A percentile compares a stretch with the other conserved stretches of the same genome.
Evolutionary conservation across 2,329 filamentous ascomycete genomes (phyloP).

Genomic region (Blumeria graminis): DNA sequence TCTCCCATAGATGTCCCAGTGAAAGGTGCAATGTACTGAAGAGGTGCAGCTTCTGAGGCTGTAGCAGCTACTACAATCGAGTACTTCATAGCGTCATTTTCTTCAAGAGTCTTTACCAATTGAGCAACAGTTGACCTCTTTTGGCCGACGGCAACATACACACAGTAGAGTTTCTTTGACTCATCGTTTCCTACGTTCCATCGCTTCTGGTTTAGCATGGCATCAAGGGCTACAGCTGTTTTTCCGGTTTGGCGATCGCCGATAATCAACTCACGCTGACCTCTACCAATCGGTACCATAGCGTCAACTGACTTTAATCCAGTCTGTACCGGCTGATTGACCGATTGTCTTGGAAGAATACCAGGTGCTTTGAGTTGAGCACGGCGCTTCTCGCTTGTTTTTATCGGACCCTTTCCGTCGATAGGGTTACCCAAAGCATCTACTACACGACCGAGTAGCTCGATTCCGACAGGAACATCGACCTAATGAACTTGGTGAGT

Average conservation of each 20-base stretch:
- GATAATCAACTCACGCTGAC: constrained; percentile 99
- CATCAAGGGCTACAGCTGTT: constrained; percentile 93
- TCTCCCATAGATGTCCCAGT: constrained; percentile 40
- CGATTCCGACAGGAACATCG: constrained; percentile 80
- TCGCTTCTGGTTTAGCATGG: constrained; percentile 97
- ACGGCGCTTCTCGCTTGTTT: constrained; percentile 78
- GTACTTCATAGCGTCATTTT: constrained; percentile 99
- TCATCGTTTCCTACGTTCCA: constrained; percentile 82
- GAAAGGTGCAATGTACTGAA: constrained; percentile 89
- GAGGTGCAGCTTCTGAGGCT: constrained; percentile 77
- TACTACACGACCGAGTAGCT: constrained; percentile 91
- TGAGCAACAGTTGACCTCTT: constrained; percentile 98
- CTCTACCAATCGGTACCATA: constrained; percentile 99
- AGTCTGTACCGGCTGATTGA: constrained; percentile 97
- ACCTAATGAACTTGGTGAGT: constrained; percentile 30
- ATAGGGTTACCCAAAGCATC: constrained; percentile 98
- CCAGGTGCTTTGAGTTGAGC: constrained; percentile 97
- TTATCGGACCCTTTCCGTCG: constrained; percentile 94
- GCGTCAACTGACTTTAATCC: constrained; percentile 98
- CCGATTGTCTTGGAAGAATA: constrained; percentile 89
- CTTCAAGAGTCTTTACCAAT: constrained; percentile 98
- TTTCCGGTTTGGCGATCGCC: constrained; percentile 99
- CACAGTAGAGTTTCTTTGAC: constrained; percentile 96
- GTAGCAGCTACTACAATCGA: constrained; percentile 81
- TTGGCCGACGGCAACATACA: constrained; percentile 98